phyloP scores from a whole-genome alignment of 2,329 filamentous ascomycete species.

The Myrmaecium sp. region DNA sequence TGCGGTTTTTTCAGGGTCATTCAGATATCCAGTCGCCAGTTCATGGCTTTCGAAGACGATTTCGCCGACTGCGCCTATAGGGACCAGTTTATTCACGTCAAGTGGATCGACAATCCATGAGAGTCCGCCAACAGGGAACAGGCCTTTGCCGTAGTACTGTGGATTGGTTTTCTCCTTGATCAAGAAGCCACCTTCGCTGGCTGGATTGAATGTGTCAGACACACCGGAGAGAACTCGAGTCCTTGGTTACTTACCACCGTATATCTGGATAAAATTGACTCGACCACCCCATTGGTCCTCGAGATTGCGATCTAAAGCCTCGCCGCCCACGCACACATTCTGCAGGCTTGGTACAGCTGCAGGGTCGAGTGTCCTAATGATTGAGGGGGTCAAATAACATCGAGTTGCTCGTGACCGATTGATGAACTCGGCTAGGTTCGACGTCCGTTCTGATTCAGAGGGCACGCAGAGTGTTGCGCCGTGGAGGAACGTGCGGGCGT shows the following conservation, averaged over 20 bases:
- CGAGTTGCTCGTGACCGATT: conserved; percentile 34
- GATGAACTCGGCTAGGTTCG: conserved; percentile 34
- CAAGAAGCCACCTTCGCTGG: too few species aligned
- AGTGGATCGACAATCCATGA: conserved; percentile 19
- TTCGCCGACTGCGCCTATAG: conserved; percentile 18
- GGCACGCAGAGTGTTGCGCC: conserved; percentile 48
- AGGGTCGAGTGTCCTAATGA: conserved; percentile 32
- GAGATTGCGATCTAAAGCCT: too few species aligned
- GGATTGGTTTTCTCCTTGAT: too few species aligned
- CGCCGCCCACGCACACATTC: conserved; percentile 27
- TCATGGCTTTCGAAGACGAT: conserved; percentile 19
- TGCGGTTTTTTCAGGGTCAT: conserved; percentile 13
- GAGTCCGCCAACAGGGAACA: too few species aligned
- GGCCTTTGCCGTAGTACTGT: too few species aligned
- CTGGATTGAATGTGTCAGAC: too few species aligned
- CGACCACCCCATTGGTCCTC: too few species aligned
- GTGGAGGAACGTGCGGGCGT: too few species aligned
- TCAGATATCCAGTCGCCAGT: conserved; percentile 18
- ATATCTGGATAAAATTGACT: too few species aligned
- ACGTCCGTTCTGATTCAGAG: conserved; percentile 30
- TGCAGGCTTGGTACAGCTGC: conserved; percentile 27
- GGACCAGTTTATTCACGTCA: conserved; percentile 14
- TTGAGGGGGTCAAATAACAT: conserved; percentile 40
- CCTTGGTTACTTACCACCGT: too few species aligned
- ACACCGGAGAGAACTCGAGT: too few species aligned